A percentile compares a stretch with the other conserved stretches of the same genome.
These are phyloP conservation scores for Coemansia sp. DNA, from an alignment of 192 early-diverging fungal species.

Conservation along the genomic window DNA sequence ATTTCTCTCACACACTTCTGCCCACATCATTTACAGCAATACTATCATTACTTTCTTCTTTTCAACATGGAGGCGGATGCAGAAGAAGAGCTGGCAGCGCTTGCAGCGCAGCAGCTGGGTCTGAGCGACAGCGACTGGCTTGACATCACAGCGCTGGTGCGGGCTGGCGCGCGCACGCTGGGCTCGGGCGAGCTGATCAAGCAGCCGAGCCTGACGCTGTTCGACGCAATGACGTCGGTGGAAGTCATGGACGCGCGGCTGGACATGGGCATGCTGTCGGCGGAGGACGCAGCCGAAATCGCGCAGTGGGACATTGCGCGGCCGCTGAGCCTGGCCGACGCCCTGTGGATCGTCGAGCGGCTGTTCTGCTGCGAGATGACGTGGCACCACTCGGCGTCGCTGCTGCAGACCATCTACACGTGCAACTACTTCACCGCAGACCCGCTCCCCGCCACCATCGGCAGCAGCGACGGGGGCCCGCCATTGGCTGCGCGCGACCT, in stretches of 20 bases:
- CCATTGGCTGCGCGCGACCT: too few species aligned
- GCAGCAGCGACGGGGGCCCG: not conserved
- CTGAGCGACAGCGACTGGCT: slow-evolving; percentile 21
- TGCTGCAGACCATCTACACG: slow-evolving; percentile 47
- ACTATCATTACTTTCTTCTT: too few species aligned
- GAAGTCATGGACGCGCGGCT: slow-evolving; percentile 52
- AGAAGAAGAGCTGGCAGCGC: not conserved
- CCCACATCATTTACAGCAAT: too few species aligned
- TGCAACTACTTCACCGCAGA: slow-evolving; percentile 44
- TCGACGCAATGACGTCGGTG: slow-evolving; percentile 39
- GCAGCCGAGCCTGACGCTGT: slow-evolving; percentile 18
- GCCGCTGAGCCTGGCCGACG: slow-evolving; percentile 14
- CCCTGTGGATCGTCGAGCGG: slow-evolving; percentile 33
- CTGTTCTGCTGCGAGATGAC: slow-evolving; percentile 49
- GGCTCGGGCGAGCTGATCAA: slow-evolving; percentile 34
- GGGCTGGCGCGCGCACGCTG: slow-evolving; percentile 9
- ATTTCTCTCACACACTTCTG: too few species aligned
- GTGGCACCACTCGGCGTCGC: slow-evolving; percentile 39
- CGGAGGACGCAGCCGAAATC: slow-evolving; percentile 22
- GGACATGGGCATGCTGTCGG: slow-evolving; percentile 50
- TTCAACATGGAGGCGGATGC: not conserved
- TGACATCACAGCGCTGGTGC: slow-evolving; percentile 32
- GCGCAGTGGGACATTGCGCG: slow-evolving; percentile 34
- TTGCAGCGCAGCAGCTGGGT: slow-evolving; percentile 2
- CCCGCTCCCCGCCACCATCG: not conserved